Conservation (phyloP, 2,329 filamentous ascomycete species). For the Xylaria sp. region DNA sequence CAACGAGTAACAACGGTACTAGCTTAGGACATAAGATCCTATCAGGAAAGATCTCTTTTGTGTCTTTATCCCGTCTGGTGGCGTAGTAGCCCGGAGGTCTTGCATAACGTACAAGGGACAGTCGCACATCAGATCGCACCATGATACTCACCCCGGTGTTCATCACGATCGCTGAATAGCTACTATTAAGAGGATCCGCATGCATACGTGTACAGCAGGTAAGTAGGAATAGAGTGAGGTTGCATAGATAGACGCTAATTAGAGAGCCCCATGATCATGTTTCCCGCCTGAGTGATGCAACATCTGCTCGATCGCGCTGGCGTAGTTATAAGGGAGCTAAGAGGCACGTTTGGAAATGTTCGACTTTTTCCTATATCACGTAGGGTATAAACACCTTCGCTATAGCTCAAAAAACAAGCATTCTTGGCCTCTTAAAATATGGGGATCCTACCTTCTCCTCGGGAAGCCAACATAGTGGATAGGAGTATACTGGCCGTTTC, state of each 20-base stretch:
- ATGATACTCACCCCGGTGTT: constrained; percentile 5
- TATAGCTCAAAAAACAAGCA: background rate
- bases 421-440: background rate
- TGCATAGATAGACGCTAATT: background rate
- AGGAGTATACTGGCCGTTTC: background rate
- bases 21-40: background rate
- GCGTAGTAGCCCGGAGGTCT: background rate
- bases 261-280: too few species aligned
- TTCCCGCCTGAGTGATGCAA: background rate
- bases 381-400: background rate
- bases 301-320: background rate
- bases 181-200: background rate
- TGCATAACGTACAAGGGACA: constrained; percentile 10
- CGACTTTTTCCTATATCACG: background rate
- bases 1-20: background rate
- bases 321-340: background rate
- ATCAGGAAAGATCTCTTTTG: background rate
- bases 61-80: background rate
- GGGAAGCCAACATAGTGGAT: background rate
- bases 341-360: background rate
- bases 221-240: background rate
- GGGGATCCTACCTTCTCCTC: background rate
- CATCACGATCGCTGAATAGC: background rate
- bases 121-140: constrained; percentile 9
- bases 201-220: constrained; percentile 9